Percentiles rank a stretch among this genome's conserved stretches.
Evolutionary conservation across 192 early-diverging fungal species (phyloP).

Genomic region (Backusella parvicylindrica): DNA sequence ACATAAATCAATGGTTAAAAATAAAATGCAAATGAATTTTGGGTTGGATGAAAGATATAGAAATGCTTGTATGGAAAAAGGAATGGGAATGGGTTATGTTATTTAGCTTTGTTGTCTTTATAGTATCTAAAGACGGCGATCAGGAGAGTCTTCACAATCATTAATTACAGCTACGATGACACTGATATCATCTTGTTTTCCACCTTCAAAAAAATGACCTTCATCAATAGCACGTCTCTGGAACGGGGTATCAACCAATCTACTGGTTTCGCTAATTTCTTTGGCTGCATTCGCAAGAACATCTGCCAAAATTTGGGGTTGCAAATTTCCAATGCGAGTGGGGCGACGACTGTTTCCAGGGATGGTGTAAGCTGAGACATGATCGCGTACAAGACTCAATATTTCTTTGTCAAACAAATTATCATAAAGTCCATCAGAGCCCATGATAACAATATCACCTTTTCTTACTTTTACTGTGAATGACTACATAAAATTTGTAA

Average conservation of each 20-base stretch:
- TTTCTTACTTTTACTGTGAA: constrained; percentile 83
- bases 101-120: not conserved
- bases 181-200: constrained; percentile 94
- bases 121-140: constrained; percentile 48
- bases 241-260: constrained; percentile 80
- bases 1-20: not conserved
- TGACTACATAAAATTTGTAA: not conserved
- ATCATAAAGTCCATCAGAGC: constrained; percentile 94
- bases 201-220: constrained; percentile 69
- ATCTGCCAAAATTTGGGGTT: constrained; percentile 76
- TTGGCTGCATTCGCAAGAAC: constrained; percentile 76
- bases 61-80: not conserved
- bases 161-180: constrained; percentile 84
- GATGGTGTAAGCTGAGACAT: constrained; percentile 21
- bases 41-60: not conserved
- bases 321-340: constrained; percentile 54
- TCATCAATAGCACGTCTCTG: constrained; percentile 90
- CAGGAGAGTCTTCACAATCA: constrained; percentile 70
- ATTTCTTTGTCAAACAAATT: constrained; percentile 98
- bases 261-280: constrained; percentile 72
- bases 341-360: constrained; percentile 20
- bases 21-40: not conserved
- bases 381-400: constrained; percentile 49
- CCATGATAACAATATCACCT: constrained; percentile 92
- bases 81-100: not conserved